These are phyloP conservation scores for Aspergillus intermedius DNA, from an alignment of 2,329 filamentous ascomycete genomes.

Conservation along the genomic window DNA sequence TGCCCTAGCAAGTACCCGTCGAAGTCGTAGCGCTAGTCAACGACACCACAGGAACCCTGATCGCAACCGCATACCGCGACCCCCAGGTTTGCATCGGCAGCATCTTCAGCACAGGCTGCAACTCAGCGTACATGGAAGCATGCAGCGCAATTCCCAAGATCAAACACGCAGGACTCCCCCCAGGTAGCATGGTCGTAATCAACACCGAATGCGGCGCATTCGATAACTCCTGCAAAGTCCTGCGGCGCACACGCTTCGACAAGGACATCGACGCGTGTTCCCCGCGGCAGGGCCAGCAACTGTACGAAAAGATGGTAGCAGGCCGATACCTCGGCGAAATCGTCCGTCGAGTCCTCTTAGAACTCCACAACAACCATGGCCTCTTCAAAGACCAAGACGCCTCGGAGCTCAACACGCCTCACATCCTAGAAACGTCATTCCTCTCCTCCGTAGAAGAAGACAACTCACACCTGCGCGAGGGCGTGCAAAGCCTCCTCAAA, in stretches of 20 bases:
- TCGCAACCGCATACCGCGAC: conserved; percentile 87
- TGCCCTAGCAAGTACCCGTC: conserved; percentile 65
- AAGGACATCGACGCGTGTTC: conserved; percentile 76
- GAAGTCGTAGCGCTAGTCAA: conserved; percentile 83
- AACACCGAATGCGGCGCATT: conserved; percentile 94
- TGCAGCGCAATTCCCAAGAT: conserved; percentile 80
- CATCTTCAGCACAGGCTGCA: conserved; percentile 93
- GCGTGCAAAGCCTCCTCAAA: conserved; percentile 72
- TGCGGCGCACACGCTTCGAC: conserved; percentile 68
- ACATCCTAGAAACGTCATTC: conserved; percentile 84
- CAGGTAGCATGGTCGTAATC: conserved; percentile 74
- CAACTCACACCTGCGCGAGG: conserved; percentile 80
- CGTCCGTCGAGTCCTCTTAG: conserved; percentile 76
- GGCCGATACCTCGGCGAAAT: conserved; percentile 89
- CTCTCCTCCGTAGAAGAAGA: conserved; percentile 87
- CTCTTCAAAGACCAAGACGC: conserved; percentile 81
- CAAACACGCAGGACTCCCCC: conserved; percentile 68
- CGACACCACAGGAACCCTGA: conserved; percentile 87
- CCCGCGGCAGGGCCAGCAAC: conserved; percentile 83
- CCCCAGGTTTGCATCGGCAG: conserved; percentile 80
- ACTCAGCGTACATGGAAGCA: conserved; percentile 91
- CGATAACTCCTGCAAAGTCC: conserved; percentile 74
- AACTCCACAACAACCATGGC: conserved; percentile 68
- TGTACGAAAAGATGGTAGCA: conserved; percentile 95
- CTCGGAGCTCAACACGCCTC: conserved; percentile 66